These are phyloP conservation scores for Linderniella brevidens DNA, from an alignment of 257 asterid genomes.

Conservation along the genomic window DNA sequence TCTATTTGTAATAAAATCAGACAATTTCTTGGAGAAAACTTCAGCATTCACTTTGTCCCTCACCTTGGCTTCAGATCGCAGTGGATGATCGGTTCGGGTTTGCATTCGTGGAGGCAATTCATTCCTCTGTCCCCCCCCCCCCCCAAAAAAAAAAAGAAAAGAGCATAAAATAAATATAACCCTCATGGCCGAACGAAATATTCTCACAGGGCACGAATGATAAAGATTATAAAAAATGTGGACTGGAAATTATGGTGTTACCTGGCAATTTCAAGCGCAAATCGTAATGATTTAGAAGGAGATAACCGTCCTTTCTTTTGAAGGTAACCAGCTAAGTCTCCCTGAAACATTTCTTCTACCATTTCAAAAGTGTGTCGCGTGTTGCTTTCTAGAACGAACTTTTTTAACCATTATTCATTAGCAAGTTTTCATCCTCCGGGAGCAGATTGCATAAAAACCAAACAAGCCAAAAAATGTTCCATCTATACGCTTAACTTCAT, in stretches of 20 bases:
- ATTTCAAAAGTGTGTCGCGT: constrained; percentile 8
- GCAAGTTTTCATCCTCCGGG: neutral
- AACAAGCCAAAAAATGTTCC: neutral
- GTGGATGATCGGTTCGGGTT: constrained; percentile 86
- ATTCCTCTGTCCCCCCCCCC: constrained; percentile 58
- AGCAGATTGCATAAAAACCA: neutral
- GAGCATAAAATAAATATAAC: too few relatives aligned
- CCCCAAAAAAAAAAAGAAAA: too few relatives aligned
- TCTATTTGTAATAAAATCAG: constrained; percentile 8
- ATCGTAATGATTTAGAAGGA: constrained; percentile 78
- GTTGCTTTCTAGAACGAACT: neutral
- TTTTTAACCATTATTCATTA: constrained; percentile 1
- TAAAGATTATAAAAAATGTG: too few relatives aligned
- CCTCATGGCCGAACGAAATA: too few relatives aligned
- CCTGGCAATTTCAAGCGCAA: constrained; percentile 91
- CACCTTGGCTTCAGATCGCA: constrained; percentile 88
- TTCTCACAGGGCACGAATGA: too few relatives aligned
- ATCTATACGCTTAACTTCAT: neutral
- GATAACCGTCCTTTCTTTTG: constrained; percentile 82
- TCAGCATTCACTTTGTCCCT: constrained; percentile 50
- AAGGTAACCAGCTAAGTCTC: constrained; percentile 63
- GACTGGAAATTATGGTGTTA: constrained; percentile 9
- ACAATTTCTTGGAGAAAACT: constrained; percentile 11
- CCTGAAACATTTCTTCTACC: constrained; percentile 31
- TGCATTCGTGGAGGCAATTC: constrained; percentile 93